These are phyloP conservation scores for Ricinus communis DNA, from an alignment of 345 rosid species.

Conservation along the genomic window DNA sequence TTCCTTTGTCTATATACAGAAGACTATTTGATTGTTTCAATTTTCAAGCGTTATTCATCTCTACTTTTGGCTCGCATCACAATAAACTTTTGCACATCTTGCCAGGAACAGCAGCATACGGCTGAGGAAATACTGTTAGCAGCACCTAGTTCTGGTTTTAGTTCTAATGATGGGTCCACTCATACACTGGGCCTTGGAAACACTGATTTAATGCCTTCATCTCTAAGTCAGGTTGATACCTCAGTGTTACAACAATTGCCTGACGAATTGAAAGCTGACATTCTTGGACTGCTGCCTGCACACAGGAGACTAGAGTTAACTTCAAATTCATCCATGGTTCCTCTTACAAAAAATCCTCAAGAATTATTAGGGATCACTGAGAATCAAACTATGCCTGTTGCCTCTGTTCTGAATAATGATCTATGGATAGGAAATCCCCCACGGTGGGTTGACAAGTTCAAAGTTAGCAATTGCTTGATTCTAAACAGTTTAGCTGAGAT, in stretches of 20 bases:
- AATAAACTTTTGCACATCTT: neutral
- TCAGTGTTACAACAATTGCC: constrained; percentile 83
- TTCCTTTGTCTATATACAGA: neutral
- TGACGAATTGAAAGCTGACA: constrained; percentile 66
- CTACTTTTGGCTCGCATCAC: neutral
- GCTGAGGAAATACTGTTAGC: constrained; percentile 15
- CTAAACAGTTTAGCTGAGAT: constrained; percentile 55
- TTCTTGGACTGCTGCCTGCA: constrained; percentile 62
- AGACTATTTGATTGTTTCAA: neutral
- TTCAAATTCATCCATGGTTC: constrained; percentile 31
- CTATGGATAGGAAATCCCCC: constrained; percentile 86
- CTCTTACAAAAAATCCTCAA: constrained; percentile 33
- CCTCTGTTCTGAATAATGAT: constrained; percentile 23
- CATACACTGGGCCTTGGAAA: constrained; percentile 22
- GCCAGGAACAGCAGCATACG: constrained; percentile 27
- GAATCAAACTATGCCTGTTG: constrained; percentile 30
- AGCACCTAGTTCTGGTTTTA: constrained; percentile 24
- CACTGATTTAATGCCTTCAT: constrained; percentile 64
- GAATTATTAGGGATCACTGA: constrained; percentile 34
- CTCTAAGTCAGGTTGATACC: constrained; percentile 77
- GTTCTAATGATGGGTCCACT: constrained; percentile 32
- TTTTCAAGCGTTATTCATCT: neutral
- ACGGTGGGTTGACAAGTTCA: constrained; percentile 64
- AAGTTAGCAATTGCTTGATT: constrained; percentile 46
- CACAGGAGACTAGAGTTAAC: constrained; percentile 45